These are phyloP conservation scores for Penicillium antarcticum DNA, from an alignment of 495 filamentous ascomycete species.

Conservation along the genomic window DNA sequence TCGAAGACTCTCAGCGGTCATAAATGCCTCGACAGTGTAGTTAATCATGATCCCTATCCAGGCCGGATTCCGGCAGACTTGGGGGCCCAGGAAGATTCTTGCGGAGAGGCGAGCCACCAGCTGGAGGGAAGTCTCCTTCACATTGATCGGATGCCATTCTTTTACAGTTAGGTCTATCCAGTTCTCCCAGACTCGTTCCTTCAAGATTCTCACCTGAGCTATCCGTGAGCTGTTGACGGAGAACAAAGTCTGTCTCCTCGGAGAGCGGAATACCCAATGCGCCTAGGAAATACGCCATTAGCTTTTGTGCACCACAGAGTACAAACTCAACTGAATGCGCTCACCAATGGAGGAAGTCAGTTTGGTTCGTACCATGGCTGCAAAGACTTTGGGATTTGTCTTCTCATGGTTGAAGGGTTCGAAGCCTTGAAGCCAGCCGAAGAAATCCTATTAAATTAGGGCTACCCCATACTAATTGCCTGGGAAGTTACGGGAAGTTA, in stretches of 20 bases:
- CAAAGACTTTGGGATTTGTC: neutral
- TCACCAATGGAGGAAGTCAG: neutral
- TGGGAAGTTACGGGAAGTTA: neutral
- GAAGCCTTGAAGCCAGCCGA: neutral
- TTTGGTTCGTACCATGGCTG: neutral
- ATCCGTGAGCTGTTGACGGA: neutral
- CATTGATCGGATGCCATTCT: neutral
- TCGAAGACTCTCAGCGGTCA: neutral
- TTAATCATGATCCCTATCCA: neutral
- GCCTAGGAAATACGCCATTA: neutral
- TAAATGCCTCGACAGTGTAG: neutral
- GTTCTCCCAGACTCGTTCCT: neutral
- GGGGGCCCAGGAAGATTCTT: neutral
- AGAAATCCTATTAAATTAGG: neutral
- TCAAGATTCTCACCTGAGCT: neutral
- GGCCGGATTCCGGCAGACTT: neutral
- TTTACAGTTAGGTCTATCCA: neutral
- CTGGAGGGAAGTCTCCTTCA: neutral
- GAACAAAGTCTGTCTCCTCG: neutral
- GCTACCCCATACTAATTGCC: neutral
- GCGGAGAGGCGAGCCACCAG: neutral
- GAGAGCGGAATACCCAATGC: neutral
- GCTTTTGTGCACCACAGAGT: neutral
- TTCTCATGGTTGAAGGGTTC: neutral
- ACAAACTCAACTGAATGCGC: neutral